Evolutionary conservation across 2,329 filamentous ascomycete genomes (phyloP), one percentile per base, ranked within the genome.

Genomic region (Penicillium sp.): DNA sequence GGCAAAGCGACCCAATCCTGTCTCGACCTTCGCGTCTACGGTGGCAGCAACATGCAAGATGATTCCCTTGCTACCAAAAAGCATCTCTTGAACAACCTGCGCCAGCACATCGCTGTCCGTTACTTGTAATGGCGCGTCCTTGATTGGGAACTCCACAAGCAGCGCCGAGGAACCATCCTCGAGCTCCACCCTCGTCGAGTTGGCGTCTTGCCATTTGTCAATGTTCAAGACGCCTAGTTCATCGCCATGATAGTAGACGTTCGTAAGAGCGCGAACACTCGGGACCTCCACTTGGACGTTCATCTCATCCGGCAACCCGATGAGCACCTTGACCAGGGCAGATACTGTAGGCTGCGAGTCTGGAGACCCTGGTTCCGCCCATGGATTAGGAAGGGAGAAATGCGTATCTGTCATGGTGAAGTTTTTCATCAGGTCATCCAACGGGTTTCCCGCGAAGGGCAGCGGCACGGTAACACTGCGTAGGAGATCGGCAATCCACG

Each of bases 371-470:
- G 91, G 91, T 19, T 93, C 88, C 2, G 92, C 91, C 70, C 89
- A 86, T 0, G 91, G 90, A 70, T 93, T 88, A 0, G 95, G 95
- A 50, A 99, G 81, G 53, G 86, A 87, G 76, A 99, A 97, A 70
- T 96, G 88, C 44, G 96, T 92, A 73, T 97, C 86, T 1, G 88
- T 87, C 67, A 98, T 81, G 24, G 92, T 91, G 74, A 98, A 97
- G 69, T 95, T 94, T 68, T 89, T 90, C 73, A 99, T 90, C 17
- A 97, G 80, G 66, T 91, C 88, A 67, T 93, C 92, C 70, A 97
- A 89, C 0, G 89, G 89, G 61, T 89, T 87, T 5, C 92, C 92
- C 0, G 92, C 91, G 65, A 98, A 91, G 6, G 92, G 90, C 7
- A 98, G 82, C 3, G 93, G 93, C 0, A 98, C 84, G 0, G 89